Evolutionary conservation across 805 yeast genomes (phyloP).

Genomic region (Wickerhamiella vanderwaltii): DNA sequence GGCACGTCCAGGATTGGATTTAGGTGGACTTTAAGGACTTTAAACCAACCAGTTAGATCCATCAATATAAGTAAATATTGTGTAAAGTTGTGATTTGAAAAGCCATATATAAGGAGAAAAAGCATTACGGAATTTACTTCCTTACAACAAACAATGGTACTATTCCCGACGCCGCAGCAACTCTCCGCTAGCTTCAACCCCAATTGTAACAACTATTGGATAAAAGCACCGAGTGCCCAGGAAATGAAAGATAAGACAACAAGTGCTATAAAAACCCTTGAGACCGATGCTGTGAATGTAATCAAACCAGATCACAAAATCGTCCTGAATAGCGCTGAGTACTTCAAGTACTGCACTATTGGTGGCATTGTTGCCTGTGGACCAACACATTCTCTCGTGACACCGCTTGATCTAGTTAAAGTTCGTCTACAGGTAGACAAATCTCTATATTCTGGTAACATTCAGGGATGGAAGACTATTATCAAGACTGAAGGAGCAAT

Average conservation of each 20-base stretch:
- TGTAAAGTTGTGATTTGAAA: no score
- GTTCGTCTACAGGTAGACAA: slow-evolving; percentile 72
- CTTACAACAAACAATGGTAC: slow-evolving; percentile 21
- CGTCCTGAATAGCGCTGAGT: background rate
- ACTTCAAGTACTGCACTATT: slow-evolving; percentile 4
- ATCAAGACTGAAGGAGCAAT: slow-evolving; percentile 49
- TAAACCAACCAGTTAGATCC: no score
- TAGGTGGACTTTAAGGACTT: no score
- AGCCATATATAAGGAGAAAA: no score
- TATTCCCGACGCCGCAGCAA: slow-evolving; percentile 29
- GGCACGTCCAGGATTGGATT: no score
- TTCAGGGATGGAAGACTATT: slow-evolving; percentile 60
- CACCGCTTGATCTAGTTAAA: slow-evolving; percentile 75
- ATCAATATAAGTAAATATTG: no score
- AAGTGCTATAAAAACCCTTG: slow-evolving; percentile 17
- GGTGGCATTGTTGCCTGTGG: slow-evolving; percentile 50
- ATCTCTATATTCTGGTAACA: slow-evolving; percentile 46
- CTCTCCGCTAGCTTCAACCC: slow-evolving; percentile 21
- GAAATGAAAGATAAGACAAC: slow-evolving; percentile 18
- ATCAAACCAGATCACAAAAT: slow-evolving; percentile 22
- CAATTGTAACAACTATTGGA: background rate
- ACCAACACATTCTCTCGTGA: slow-evolving; percentile 77
- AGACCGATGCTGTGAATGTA: slow-evolving; percentile 27
- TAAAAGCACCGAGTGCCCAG: background rate
- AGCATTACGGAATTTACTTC: background rate